Conservation (phyloP, 192 early-diverging fungal species). For the Ambispora gerdemannii region DNA sequence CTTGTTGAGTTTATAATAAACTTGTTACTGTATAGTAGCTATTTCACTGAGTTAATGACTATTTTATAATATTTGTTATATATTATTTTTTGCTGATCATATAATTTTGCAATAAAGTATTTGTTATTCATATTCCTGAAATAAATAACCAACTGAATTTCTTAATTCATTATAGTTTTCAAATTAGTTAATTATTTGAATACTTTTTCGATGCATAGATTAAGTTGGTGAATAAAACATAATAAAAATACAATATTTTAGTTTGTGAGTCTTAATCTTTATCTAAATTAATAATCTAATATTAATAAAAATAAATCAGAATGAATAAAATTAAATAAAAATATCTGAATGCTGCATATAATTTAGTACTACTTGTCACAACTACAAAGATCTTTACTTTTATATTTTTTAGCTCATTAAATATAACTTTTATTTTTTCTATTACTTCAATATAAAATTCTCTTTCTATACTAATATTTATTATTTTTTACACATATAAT, state of each 20-base stretch:
- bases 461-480: not conserved
- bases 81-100: not conserved
- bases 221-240: not conserved
- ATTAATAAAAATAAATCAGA: not conserved
- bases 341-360: not conserved
- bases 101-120: conserved; percentile 1
- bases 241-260: not conserved
- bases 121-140: not conserved
- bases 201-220: not conserved
- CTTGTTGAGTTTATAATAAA: not conserved
- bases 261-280: not conserved
- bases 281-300: not conserved
- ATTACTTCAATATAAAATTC: not conserved
- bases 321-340: not conserved
- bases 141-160: not conserved
- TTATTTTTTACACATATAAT: not conserved
- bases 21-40: not conserved
- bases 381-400: not conserved
- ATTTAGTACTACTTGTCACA: not conserved
- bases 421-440: not conserved
- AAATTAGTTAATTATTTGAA: not conserved
- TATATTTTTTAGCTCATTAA: not conserved
- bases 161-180: not conserved
- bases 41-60: not conserved
- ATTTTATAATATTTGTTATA: not conserved